Base-by-base conservation (phyloP, 768 basidiomycete genomes). In the Baorangia bicolor region DNA sequence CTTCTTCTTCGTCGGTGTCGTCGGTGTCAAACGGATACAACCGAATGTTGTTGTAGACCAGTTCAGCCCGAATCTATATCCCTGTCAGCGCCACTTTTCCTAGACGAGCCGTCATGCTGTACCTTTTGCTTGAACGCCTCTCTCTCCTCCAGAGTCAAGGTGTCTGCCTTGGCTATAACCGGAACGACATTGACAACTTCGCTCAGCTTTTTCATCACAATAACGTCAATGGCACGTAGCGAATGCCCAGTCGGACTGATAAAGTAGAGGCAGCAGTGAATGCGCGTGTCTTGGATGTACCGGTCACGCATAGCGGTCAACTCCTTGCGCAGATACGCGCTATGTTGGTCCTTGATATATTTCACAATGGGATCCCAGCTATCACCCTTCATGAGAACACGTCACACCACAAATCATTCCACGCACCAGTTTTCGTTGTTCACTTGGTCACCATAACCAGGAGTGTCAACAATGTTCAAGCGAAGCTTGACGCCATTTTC, bases 361-460 rank as follows among this genome's bases (percentile, higher is more conserved):
- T 97, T 98, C 71, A 98, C 82, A 66, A 99, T 98, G 40, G 96
- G 92, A 68, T 99, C 96, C 96, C 96, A 99, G 81, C 92, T 95
- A 57, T n/a, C 60, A 10, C 2, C 30, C 39, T 0, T 34, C 37
- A 43, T 63, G 16, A 59, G 56, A 43, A 49, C 55, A 37, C 30
- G 1, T 35, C 45, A 37, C 31, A 4, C 31, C 23, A 49, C 30
- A 40, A 47, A 44, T 33, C 50, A 55, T 38, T 35, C 35, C 28
- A 73, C 86, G 45, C 65, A 94, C 92, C 97, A 98, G 73, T 90
- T 90, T 74, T 99, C 96, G 74, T 99, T 99, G 84, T 99, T 96
- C 71, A 99, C 85, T 67, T 94, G 92, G 81, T 99, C 96, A 44
- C 95, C 96, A 65, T 95, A 99, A 34, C 97, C 96, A 50, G 96